Conservation (phyloP, 768 basidiomycete genomes). For the Boletales sp. region DNA sequence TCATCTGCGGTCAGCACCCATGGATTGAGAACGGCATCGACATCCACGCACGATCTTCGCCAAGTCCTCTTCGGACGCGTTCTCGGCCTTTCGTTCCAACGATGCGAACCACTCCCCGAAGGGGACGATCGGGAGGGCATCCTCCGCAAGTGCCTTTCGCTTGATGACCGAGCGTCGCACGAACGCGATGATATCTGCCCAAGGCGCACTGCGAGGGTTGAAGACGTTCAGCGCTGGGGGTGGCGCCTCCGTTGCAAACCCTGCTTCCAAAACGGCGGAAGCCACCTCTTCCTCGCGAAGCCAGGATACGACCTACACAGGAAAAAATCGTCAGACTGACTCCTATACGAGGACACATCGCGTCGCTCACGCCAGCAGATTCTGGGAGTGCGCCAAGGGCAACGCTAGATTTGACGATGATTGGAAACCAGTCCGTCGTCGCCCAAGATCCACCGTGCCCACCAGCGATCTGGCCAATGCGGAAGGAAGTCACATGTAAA, state of each 20-base stretch:
- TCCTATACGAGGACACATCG: neutral
- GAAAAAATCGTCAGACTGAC: neutral
- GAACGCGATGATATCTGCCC: slow-evolving; percentile 28
- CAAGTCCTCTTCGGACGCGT: slow-evolving; percentile 25
- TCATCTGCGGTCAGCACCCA: no score
- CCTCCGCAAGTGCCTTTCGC: slow-evolving; percentile 1
- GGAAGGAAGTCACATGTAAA: slow-evolving; percentile 33
- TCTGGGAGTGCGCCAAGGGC: slow-evolving; percentile 26
- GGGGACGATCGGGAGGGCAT: slow-evolving; percentile 29
- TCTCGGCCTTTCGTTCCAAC: slow-evolving; percentile 21
- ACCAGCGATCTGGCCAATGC: slow-evolving; percentile 46
- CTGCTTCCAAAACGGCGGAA: slow-evolving; percentile 28
- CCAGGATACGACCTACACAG: slow-evolving; percentile 38
- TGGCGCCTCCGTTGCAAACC: slow-evolving; percentile 12
- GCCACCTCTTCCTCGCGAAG: slow-evolving; percentile 40
- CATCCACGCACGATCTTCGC: slow-evolving; percentile 30
- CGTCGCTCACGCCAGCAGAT: slow-evolving; percentile 35
- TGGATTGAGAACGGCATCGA: no score
- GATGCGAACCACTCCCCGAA: slow-evolving; percentile 34
- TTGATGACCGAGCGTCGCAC: slow-evolving; percentile 19
- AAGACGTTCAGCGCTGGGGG: slow-evolving; percentile 34
- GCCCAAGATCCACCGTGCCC: slow-evolving; percentile 41
- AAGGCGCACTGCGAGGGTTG: slow-evolving; percentile 35
- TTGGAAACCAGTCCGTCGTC: slow-evolving; percentile 44
- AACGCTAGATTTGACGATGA: slow-evolving; percentile 36